Percentiles rank a stretch among this genome's conserved stretches.
Conservation (phyloP, 164 flowering plant species). For the grape (Vitis vinifera) region ASM3070453v1 NC_081808.1:1095001-1095500, state of each 20-base stretch:
- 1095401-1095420: conserved; percentile 90
- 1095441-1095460: conserved; percentile 73
- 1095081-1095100: neutral
- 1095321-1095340: conserved; percentile 13
- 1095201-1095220: conserved; percentile 91
- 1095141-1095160: conserved; percentile 5
- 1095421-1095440: conserved; percentile 93
- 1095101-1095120: neutral
- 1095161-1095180: conserved; percentile 71
- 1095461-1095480: neutral
- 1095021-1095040: no score
- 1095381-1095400: conserved; percentile 99
- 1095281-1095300: neutral
- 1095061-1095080: no score
- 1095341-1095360: conserved; percentile 82
- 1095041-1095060: no score
- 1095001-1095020: no score
- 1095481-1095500: neutral
- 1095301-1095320: conserved; percentile 1
- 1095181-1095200: conserved; percentile 96
- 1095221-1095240: conserved; percentile 76
- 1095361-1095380: conserved; percentile 94
- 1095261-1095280: neutral
- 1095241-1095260: conserved; percentile 57
- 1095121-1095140: conserved; percentile 11